Evolutionary conservation across 768 basidiomycete genomes (phyloP).

Genomic region (Suillus paluster): DNA sequence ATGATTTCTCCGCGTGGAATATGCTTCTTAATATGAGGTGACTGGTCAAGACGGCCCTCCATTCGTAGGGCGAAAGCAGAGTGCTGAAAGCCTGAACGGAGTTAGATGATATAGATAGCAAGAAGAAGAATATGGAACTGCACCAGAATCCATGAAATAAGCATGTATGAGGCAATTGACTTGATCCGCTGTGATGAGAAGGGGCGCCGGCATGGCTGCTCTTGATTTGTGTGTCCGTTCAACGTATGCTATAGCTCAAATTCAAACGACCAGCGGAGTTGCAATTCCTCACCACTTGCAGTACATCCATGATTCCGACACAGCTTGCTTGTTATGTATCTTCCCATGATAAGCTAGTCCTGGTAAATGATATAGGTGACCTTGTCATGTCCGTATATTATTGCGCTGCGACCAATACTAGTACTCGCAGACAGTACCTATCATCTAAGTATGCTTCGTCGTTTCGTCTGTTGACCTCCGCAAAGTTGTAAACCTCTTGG

Average conservation of each 20-base stretch:
- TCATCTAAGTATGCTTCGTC: too few relatives aligned
- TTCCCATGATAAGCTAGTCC: too few relatives aligned
- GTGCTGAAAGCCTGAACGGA: slow-evolving; percentile 69
- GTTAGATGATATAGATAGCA: slow-evolving; percentile 14
- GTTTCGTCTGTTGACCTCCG: not conserved
- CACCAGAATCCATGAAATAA: slow-evolving; percentile 84
- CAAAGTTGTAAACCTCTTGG: not conserved
- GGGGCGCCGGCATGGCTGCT: slow-evolving; percentile 44
- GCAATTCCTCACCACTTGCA: not conserved
- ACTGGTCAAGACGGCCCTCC: slow-evolving; percentile 73
- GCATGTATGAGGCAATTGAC: slow-evolving; percentile 86
- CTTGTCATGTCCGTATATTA: not conserved
- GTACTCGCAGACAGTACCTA: not conserved
- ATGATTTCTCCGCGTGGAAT: slow-evolving; percentile 83
- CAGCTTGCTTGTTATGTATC: too few relatives aligned
- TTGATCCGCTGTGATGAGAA: slow-evolving; percentile 78
- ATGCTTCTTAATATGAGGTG: slow-evolving; percentile 69
- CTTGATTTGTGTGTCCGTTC: not conserved
- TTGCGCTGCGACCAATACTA: not conserved
- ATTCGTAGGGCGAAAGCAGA: slow-evolving; percentile 81
- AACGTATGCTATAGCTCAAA: not conserved
- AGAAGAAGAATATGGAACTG: not conserved
- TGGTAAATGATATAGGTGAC: not conserved
- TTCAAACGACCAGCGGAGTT: slow-evolving; percentile 1
- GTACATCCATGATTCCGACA: not conserved